These are phyloP conservation scores for Tricholoma flavovirens DNA, from an alignment of 768 basidiomycete species.

Conservation along the genomic window DNA sequence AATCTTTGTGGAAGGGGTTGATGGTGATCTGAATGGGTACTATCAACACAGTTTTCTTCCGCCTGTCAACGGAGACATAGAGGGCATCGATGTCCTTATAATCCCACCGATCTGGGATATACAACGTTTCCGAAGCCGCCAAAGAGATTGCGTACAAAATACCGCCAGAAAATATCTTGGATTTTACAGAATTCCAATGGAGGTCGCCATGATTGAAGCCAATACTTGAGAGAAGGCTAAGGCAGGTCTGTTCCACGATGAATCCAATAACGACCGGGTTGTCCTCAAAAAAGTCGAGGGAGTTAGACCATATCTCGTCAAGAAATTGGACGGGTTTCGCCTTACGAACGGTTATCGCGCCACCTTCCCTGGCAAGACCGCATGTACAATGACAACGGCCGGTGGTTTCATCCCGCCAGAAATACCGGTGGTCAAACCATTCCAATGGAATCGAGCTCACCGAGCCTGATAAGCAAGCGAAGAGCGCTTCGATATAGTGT, in stretches of 20 bases:
- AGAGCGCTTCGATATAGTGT: neutral
- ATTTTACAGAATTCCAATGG: neutral
- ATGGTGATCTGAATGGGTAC: neutral
- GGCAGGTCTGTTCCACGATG: neutral
- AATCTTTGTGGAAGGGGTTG: neutral
- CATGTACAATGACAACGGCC: neutral
- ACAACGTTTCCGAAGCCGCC: neutral
- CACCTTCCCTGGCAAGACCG: neutral
- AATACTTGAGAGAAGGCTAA: neutral
- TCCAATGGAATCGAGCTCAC: neutral
- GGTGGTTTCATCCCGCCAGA: neutral
- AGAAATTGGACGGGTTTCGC: neutral
- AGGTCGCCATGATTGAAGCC: neutral
- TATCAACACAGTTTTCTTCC: neutral
- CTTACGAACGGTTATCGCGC: neutral
- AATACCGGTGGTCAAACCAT: neutral
- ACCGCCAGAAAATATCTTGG: neutral
- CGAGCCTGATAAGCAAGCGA: neutral
- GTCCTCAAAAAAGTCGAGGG: neutral
- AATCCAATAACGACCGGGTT: neutral
- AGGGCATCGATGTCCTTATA: neutral
- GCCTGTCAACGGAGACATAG: neutral
- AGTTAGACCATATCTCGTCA: neutral
- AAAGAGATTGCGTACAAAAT: too few species aligned
- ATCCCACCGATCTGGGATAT: too few species aligned